These are phyloP conservation scores for Colletotrichum zoysiae DNA, from an alignment of 2,329 filamentous ascomycete species.

Conservation along the genomic window DNA sequence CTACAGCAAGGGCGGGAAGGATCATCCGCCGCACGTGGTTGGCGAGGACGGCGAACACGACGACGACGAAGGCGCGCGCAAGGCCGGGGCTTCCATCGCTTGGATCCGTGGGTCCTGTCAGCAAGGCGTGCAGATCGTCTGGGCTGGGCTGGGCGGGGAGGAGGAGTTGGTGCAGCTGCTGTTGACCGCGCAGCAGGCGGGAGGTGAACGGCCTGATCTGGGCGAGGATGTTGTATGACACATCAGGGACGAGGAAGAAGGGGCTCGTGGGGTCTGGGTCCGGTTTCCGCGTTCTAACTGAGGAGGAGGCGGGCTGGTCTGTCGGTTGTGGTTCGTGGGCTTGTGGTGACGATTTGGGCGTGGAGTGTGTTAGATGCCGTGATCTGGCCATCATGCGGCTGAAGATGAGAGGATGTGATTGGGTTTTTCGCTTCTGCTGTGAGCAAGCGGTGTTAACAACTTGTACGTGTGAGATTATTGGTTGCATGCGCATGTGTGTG, in stretches of 20 bases:
- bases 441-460: neutral
- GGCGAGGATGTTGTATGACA: constrained; percentile 4
- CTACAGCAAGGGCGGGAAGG: constrained; percentile 48
- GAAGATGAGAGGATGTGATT: neutral
- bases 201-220: neutral
- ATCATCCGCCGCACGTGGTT: constrained; percentile 56
- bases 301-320: neutral
- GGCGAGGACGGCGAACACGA: constrained; percentile 52
- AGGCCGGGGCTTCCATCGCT: constrained; percentile 41
- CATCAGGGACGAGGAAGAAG: neutral
- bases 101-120: constrained; percentile 12
- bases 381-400: neutral
- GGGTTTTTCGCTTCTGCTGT: no score
- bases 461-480: neutral
- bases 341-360: neutral
- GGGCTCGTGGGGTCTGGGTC: neutral
- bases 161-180: neutral
- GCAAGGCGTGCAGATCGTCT: neutral
- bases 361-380: no score
- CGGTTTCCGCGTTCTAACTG: neutral
- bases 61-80: constrained; percentile 45
- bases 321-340: neutral
- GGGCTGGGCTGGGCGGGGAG: neutral
- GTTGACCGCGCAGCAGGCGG: neutral
- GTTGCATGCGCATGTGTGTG: neutral